Evolutionary conservation across 2,329 filamentous ascomycete genomes (phyloP).

Genomic region (Phoma sp.): DNA sequence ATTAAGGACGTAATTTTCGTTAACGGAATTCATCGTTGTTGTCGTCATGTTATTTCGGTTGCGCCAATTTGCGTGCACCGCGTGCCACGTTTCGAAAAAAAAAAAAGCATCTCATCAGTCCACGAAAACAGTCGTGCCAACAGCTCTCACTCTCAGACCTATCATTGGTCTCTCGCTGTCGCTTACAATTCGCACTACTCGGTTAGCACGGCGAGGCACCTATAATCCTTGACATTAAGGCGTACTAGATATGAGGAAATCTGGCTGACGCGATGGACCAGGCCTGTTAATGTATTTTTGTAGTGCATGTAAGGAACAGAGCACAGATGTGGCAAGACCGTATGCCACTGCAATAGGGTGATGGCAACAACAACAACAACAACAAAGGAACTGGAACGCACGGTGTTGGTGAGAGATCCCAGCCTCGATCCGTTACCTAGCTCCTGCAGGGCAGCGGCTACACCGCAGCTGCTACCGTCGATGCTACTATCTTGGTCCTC

Average conservation of each 20-base stretch:
- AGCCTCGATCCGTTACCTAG: slow-evolving; percentile 8
- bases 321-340: slow-evolving; percentile 11
- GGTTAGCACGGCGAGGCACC: background rate
- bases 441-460: slow-evolving; percentile 14
- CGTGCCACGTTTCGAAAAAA: too few species aligned
- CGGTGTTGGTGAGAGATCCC: slow-evolving; percentile 14
- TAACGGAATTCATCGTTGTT: background rate
- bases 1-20: background rate
- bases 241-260: background rate
- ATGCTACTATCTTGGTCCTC: slow-evolving; percentile 20
- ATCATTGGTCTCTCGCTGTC: background rate
- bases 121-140: background rate
- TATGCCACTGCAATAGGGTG: slow-evolving; percentile 20
- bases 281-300: background rate
- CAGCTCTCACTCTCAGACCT: background rate
- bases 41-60: background rate
- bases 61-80: background rate
- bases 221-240: background rate
- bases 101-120: background rate
- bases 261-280: background rate
- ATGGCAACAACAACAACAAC: slow-evolving; percentile 26
- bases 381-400: slow-evolving; percentile 24
- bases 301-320: slow-evolving; percentile 8
- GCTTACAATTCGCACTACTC: background rate
- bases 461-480: slow-evolving; percentile 5